Conservation (phyloP, 345 rosid genomes). For the Carallia pectinifolia region DNA sequence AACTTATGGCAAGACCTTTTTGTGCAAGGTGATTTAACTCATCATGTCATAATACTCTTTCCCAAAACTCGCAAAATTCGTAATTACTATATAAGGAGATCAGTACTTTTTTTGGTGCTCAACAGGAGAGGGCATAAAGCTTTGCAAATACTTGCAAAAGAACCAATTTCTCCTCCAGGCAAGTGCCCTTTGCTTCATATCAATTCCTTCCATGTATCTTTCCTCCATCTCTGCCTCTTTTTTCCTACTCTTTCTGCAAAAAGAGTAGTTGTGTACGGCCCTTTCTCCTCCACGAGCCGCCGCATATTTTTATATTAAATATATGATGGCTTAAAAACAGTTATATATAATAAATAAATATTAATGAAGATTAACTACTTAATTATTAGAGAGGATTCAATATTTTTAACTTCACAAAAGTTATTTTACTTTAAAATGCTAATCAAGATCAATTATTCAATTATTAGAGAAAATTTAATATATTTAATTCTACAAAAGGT, state of each 20-base stretch:
- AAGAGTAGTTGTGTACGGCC: background rate
- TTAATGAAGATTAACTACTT: too few relatives aligned
- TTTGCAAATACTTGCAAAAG: background rate
- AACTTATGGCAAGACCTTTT: background rate
- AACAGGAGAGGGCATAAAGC: background rate
- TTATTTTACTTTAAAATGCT: too few relatives aligned
- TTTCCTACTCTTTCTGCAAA: background rate
- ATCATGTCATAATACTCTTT: background rate
- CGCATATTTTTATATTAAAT: conserved; percentile 11
- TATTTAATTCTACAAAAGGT: too few relatives aligned
- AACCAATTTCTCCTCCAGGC: background rate
- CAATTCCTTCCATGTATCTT: background rate
- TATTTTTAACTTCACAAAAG: too few relatives aligned
- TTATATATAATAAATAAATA: too few relatives aligned
- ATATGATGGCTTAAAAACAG: background rate
- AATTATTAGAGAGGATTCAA: too few relatives aligned
- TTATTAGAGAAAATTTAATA: too few relatives aligned
- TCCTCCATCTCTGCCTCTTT: background rate
- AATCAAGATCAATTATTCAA: too few relatives aligned
- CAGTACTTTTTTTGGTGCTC: background rate
- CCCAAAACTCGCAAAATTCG: background rate
- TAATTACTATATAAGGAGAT: too few relatives aligned
- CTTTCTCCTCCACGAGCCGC: conserved; percentile 8
- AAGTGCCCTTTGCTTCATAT: background rate
- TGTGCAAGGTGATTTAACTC: background rate